Conservation (phyloP, 441 rosid species). For the Eutrema salsugineum region DNA sequence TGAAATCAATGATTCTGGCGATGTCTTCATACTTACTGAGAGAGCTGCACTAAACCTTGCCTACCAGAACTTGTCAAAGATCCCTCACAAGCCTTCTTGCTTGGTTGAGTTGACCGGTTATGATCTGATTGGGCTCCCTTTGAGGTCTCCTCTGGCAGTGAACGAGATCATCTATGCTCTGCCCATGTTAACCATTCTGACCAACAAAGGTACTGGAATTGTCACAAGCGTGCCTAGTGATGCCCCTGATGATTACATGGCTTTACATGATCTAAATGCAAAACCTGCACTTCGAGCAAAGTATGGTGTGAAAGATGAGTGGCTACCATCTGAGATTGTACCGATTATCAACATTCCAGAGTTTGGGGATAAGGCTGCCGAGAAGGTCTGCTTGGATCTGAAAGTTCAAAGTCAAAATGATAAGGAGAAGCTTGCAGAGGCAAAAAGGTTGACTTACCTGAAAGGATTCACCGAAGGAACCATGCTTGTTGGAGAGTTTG, state of each 20-base stretch:
- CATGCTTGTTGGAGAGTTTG: conserved; percentile 72
- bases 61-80: conserved; percentile 73
- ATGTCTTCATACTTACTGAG: conserved; percentile 63
- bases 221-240: conserved; percentile 97
- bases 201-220: conserved; percentile 92
- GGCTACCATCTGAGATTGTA: conserved; percentile 78
- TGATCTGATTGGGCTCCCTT: conserved; percentile 84
- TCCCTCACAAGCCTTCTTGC: conserved; percentile 75
- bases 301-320: conserved; percentile 82
- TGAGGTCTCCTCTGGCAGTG: conserved; percentile 71
- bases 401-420: conserved; percentile 91
- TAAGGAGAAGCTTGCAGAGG: conserved; percentile 85
- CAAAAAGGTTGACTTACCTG: conserved; percentile 81
- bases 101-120: conserved; percentile 73
- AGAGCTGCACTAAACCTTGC: conserved; percentile 90
- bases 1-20: conserved; percentile 69
- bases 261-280: conserved; percentile 71
- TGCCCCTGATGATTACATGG: conserved; percentile 91
- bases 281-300: conserved; percentile 79
- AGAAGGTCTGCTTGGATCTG: conserved; percentile 74
- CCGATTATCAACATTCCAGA: conserved; percentile 85
- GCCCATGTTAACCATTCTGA: conserved; percentile 88
- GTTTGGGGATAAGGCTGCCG: conserved; percentile 86
- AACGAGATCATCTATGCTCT: conserved; percentile 79
- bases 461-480: conserved; percentile 87